phyloP scores from a whole-genome alignment of 2,329 filamentous ascomycete genomes.

The Penicillium sp. region DNA sequence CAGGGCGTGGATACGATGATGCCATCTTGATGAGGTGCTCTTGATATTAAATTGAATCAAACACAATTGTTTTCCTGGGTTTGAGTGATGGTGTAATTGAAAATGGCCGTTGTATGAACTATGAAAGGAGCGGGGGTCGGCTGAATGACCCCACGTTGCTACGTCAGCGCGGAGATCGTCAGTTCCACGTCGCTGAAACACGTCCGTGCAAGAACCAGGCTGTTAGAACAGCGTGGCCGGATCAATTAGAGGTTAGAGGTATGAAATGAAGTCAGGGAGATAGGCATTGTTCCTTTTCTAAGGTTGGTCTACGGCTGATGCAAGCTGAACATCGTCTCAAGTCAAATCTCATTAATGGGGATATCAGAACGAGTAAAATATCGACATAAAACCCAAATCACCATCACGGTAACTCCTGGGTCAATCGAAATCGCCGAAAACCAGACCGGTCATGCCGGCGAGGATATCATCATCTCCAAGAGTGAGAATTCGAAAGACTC shows the following conservation, averaged over 20 bases:
- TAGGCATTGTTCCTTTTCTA: too few relatives aligned
- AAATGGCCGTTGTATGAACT: background rate
- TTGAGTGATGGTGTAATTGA: background rate
- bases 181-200: slow-evolving; percentile 2
- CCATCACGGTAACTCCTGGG: slow-evolving; percentile 20
- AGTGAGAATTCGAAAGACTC: slow-evolving; percentile 13
- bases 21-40: slow-evolving; percentile 6
- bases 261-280: background rate
- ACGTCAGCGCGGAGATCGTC: slow-evolving; percentile 25
- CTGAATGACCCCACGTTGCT: slow-evolving; percentile 25
- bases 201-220: background rate
- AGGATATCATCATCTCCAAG: slow-evolving; percentile 15
- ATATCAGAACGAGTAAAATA: slow-evolving; percentile 34
- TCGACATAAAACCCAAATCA: slow-evolving; percentile 19
- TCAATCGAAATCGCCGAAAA: slow-evolving; percentile 8
- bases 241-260: background rate
- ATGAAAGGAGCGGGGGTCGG: background rate
- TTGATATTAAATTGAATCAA: background rate
- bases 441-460: slow-evolving; percentile 4
- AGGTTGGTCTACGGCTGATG: background rate
- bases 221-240: background rate
- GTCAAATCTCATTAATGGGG: slow-evolving; percentile 36
- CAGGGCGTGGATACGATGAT: slow-evolving; percentile 65
- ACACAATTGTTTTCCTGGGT: background rate
- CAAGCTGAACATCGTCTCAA: slow-evolving; percentile 19